These are phyloP conservation scores for Metschnikowia matae DNA, from an alignment of 805 yeast genomes.

Conservation along the genomic window DNA sequence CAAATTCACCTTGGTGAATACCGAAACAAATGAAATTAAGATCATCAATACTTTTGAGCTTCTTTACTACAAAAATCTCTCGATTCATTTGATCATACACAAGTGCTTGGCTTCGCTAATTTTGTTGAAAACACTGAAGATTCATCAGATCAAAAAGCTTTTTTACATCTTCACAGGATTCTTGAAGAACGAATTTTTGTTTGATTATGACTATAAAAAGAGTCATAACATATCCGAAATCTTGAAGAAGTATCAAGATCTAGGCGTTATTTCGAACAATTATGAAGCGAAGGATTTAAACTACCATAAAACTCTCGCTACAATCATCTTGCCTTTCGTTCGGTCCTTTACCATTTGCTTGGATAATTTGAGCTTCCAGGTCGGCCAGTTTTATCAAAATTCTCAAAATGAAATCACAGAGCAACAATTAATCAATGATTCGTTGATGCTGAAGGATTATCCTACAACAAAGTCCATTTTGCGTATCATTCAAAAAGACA, in stretches of 20 bases:
- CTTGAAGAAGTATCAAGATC: slow-evolving; percentile 17
- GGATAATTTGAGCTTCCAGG: slow-evolving; percentile 15
- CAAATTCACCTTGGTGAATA: slow-evolving; percentile 15
- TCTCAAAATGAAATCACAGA: slow-evolving; percentile 15
- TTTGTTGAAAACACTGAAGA: slow-evolving; percentile 12
- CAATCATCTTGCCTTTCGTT: slow-evolving; percentile 32
- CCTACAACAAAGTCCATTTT: slow-evolving; percentile 17
- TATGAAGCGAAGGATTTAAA: slow-evolving; percentile 22
- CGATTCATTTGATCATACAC: slow-evolving; percentile 50
- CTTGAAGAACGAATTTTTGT: slow-evolving; percentile 40
- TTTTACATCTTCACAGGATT: slow-evolving; percentile 35
- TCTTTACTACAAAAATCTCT: slow-evolving; percentile 54
- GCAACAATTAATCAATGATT: slow-evolving; percentile 23
- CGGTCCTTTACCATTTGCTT: slow-evolving; percentile 31
- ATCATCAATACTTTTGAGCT: slow-evolving; percentile 52
- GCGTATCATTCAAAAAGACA: slow-evolving; percentile 15
- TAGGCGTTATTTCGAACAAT: slow-evolving; percentile 16
- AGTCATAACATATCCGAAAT: slow-evolving; percentile 27
- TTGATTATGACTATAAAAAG: slow-evolving; percentile 36
- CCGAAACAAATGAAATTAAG: slow-evolving; percentile 9
- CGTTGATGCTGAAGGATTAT: slow-evolving; percentile 20
- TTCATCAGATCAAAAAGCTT: slow-evolving; percentile 22
- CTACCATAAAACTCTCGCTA: slow-evolving; percentile 24
- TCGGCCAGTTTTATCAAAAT: slow-evolving; percentile 9
- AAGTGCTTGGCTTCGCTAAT: slow-evolving; percentile 54